Percentiles rank a stretch among this genome's conserved stretches.
Conservation (phyloP, 2,329 filamentous ascomycete species). For the Sclerotinia nivalis region DNA sequence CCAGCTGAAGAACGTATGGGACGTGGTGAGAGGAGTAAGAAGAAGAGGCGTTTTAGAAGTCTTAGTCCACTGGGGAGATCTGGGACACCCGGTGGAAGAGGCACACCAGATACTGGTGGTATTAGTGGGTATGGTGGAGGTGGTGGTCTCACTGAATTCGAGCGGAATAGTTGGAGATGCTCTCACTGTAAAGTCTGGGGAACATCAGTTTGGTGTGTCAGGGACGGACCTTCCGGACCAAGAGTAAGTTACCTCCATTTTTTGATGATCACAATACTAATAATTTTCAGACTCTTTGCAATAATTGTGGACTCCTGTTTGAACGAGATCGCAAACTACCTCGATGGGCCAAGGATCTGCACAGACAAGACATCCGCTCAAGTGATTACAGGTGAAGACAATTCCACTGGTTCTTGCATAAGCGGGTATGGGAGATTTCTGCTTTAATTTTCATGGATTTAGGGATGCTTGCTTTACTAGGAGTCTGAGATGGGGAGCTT, state of each 20-base stretch:
- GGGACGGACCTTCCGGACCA: conserved; percentile 83
- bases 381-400: conserved; percentile 39
- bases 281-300: conserved; percentile 67
- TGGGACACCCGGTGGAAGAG: conserved; percentile 67
- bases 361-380: conserved; percentile 45
- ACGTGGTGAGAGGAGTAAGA: conserved; percentile 88
- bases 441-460: conserved; percentile 28
- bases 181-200: conserved; percentile 86
- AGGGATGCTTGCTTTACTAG: conserved; percentile 7
- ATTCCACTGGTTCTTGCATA: not conserved
- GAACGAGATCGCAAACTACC: conserved; percentile 85
- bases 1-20: conserved; percentile 77
- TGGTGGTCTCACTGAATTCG: conserved; percentile 69
- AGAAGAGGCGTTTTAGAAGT: conserved; percentile 89
- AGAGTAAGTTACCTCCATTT: conserved; percentile 59
- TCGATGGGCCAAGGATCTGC: conserved; percentile 71
- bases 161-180: conserved; percentile 84
- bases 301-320: conserved; percentile 88
- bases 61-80: conserved; percentile 74
- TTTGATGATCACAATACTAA: conserved; percentile 31
- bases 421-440: conserved; percentile 23
- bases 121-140: conserved; percentile 59
- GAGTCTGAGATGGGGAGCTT: conserved; percentile 22
- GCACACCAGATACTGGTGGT: conserved; percentile 82
- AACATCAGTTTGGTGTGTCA: conserved; percentile 88